Base-by-base conservation (phyloP, 352 stramenopile genomes). In the Thraustochytrium striatum region DNA sequence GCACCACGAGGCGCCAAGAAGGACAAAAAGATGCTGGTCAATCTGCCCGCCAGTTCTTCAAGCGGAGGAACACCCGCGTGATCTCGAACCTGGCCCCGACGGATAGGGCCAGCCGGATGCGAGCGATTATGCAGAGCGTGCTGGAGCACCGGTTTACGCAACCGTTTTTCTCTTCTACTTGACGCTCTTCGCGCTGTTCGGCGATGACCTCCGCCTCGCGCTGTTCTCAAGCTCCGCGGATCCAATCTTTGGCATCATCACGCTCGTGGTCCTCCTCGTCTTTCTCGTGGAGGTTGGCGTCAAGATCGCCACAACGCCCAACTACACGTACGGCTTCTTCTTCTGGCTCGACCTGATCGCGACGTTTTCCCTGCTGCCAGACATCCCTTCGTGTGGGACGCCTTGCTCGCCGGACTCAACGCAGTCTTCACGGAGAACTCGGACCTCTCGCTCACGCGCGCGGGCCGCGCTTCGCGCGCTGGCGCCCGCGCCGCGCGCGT, bases 261-360 rank as follows among this genome's bases (percentile, higher is more conserved):
- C 90, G 35, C 87, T 85, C 21, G 73, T 93, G 81, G 91, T 89
- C 41, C 84, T 95, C 35, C 72, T 90, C 72, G 83, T 93, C 38
- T 93, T 94, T 69, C 84, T 82, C 21, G 70, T 90, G 70, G 90
- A 95, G 85, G 91, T 94, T 62, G 36, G 90, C 33, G 78, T 88
- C 13, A 90, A 88, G n/a, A 91, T 85, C 80, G 89, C 89, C 72
- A 86, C 82, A 33, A 89, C 90, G 72, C 86, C 86, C 3, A 82
- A 83, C 25, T 93, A 93, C 82, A 75, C 91, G 53, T 86, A 91
- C 21, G 92, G 90, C 68, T 95, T 95, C 62, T 94, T 94, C 84
- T 95, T 95, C 59, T 72, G 90, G 33, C 83, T 95, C 8, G 90
- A 95, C 59, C 81, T 95, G 70, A 90, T 95, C 53, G 88, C 90